Percentiles rank a stretch among this genome's conserved stretches.
Evolutionary conservation across 352 stramenopile species (phyloP).

Genomic region (Pythium brassicae): DNA sequence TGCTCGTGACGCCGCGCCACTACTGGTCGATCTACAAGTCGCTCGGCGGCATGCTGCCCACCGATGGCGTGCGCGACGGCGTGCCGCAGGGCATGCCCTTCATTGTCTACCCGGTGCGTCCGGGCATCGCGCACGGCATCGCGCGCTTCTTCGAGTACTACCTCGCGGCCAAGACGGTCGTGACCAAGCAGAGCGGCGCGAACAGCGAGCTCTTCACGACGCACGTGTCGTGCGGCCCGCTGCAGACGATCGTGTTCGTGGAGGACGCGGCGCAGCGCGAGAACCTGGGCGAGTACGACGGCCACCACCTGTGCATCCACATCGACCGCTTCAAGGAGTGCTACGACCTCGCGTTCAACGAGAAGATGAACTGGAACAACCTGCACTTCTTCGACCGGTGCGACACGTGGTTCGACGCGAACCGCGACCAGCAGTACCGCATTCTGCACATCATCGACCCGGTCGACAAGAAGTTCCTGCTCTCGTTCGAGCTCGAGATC

Average conservation of each 20-base stretch:
- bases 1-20: slow-evolving; percentile 49
- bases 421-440: slow-evolving; percentile 69
- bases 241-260: slow-evolving; percentile 64
- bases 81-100: slow-evolving; percentile 56
- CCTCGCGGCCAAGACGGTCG: slow-evolving; percentile 44
- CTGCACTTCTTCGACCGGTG: slow-evolving; percentile 67
- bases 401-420: slow-evolving; percentile 58
- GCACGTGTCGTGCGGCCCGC: slow-evolving; percentile 42
- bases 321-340: slow-evolving; percentile 65
- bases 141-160: slow-evolving; percentile 70
- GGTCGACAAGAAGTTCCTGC: slow-evolving; percentile 53
- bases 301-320: slow-evolving; percentile 73
- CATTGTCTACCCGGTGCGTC: slow-evolving; percentile 50
- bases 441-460: slow-evolving; percentile 66
- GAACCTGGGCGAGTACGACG: slow-evolving; percentile 65
- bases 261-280: slow-evolving; percentile 45
- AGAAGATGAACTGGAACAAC: slow-evolving; percentile 73
- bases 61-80: slow-evolving; percentile 25
- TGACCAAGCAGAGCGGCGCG: slow-evolving; percentile 25
- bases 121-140: slow-evolving; percentile 53
- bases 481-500: slow-evolving; percentile 72
- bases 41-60: slow-evolving; percentile 43
- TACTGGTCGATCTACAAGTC: slow-evolving; percentile 62
- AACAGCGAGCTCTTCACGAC: slow-evolving; percentile 30
- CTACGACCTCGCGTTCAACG: slow-evolving; percentile 52